phyloP scores from a whole-genome alignment of 352 stramenopile genomes.

The Halophytophthora polymorphica region DNA sequence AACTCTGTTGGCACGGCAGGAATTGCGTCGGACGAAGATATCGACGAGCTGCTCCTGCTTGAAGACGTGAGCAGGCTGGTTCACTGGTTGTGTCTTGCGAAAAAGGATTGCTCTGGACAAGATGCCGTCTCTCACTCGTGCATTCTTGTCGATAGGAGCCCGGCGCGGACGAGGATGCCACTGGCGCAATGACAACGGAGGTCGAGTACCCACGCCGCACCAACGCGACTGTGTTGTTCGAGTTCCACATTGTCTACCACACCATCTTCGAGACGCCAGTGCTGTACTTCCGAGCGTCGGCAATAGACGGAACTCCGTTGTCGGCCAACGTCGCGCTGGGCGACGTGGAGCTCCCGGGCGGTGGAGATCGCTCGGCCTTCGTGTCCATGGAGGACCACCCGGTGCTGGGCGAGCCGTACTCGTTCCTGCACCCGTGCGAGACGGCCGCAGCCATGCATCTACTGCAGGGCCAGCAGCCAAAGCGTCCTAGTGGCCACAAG shows the following conservation, averaged over 20 bases:
- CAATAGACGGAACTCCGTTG: conserved; percentile 40
- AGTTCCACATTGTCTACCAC: conserved; percentile 85
- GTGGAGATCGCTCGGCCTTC: conserved; percentile 26
- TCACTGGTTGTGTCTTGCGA: neutral
- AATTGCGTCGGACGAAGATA: conserved; percentile 4
- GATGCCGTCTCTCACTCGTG: neutral
- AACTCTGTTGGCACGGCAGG: neutral
- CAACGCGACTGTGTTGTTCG: conserved; percentile 38
- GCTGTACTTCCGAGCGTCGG: conserved; percentile 58
- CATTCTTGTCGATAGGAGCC: conserved; percentile 1
- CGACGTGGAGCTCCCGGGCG: conserved; percentile 34
- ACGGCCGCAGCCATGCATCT: conserved; percentile 65
- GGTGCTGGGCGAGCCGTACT: conserved; percentile 61
- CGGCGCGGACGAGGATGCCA: conserved; percentile 4
- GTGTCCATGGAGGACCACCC: conserved; percentile 70
- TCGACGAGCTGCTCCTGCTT: conserved; percentile 12
- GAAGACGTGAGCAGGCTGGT: conserved; percentile 13
- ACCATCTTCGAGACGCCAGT: conserved; percentile 69
- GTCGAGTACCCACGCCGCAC: neutral
- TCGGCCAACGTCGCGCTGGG: conserved; percentile 13
- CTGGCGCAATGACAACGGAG: neutral
- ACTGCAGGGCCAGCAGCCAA: conserved; percentile 29
- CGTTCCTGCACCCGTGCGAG: conserved; percentile 79
- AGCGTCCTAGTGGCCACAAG: neutral
- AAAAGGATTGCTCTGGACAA: neutral